Evolutionary conservation across 495 filamentous ascomycete genomes (phyloP).

Genomic region (Podospora bellae-mahoneyi): DNA sequence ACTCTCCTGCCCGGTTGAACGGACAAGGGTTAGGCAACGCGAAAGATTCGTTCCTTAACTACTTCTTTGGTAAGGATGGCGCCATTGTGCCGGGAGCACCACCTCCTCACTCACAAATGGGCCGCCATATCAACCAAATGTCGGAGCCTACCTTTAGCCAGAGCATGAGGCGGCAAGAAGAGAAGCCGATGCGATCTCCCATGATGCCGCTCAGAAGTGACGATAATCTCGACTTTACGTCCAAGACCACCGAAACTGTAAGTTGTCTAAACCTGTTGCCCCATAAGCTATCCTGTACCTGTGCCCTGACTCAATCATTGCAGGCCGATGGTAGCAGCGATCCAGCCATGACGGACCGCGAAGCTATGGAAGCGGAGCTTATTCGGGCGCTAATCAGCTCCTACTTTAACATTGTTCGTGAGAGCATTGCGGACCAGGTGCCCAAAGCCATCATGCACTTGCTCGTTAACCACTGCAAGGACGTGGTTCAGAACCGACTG

Average conservation of each 20-base stretch:
- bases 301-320: slow-evolving; percentile 27
- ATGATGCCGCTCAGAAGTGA: slow-evolving; percentile 32
- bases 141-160: slow-evolving; percentile 79
- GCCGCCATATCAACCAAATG: slow-evolving; percentile 66
- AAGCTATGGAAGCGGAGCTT: slow-evolving; percentile 94
- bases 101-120: slow-evolving; percentile 41
- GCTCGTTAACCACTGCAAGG: slow-evolving; percentile 95
- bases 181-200: slow-evolving; percentile 47
- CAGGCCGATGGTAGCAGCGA: slow-evolving; percentile 53
- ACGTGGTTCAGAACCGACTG: slow-evolving; percentile 92
- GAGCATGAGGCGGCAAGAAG: slow-evolving; percentile 74
- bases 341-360: slow-evolving; percentile 87
- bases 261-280: slow-evolving; percentile 33
- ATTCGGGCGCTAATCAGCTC: slow-evolving; percentile 94
- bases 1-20: slow-evolving; percentile 60
- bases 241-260: slow-evolving; percentile 51
- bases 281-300: background rate
- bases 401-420: slow-evolving; percentile 97
- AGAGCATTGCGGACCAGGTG: slow-evolving; percentile 95
- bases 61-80: slow-evolving; percentile 97
- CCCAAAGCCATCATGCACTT: slow-evolving; percentile 99
- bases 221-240: slow-evolving; percentile 36
- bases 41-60: slow-evolving; percentile 91
- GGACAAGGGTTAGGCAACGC: slow-evolving; percentile 45
- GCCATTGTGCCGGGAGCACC: slow-evolving; percentile 45